These are phyloP conservation scores for Strobilomyces echinocephalus DNA, from an alignment of 768 basidiomycete species.

Conservation along the genomic window DNA sequence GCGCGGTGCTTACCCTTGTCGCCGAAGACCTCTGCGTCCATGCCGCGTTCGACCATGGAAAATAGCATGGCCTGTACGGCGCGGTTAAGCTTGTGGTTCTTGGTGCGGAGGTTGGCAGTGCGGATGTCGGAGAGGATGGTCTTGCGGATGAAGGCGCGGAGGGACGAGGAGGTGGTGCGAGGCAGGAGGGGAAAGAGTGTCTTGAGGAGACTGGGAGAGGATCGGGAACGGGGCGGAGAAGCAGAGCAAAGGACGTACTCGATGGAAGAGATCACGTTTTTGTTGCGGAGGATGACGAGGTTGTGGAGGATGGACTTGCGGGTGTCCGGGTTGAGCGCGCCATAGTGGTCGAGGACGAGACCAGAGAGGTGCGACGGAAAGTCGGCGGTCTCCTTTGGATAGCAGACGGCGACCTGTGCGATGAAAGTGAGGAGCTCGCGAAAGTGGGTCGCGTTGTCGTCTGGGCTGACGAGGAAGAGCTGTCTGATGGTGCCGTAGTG, in stretches of 20 bases:
- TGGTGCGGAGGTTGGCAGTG: slow-evolving; percentile 80
- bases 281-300: slow-evolving; percentile 89
- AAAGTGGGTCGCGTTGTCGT: slow-evolving; percentile 82
- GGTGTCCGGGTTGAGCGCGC: slow-evolving; percentile 70
- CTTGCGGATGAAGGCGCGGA: slow-evolving; percentile 83
- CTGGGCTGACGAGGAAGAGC: slow-evolving; percentile 77
- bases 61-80: slow-evolving; percentile 96
- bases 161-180: slow-evolving; percentile 80
- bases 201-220: slow-evolving; percentile 64
- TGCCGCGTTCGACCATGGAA: slow-evolving; percentile 90
- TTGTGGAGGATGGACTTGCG: slow-evolving; percentile 85
- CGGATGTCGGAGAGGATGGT: slow-evolving; percentile 93
- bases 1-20: slow-evolving; percentile 75
- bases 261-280: slow-evolving; percentile 86
- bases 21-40: slow-evolving; percentile 74
- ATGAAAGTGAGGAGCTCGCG: slow-evolving; percentile 88
- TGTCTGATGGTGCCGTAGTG: slow-evolving; percentile 86
- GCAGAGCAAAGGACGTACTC: slow-evolving; percentile 50
- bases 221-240: slow-evolving; percentile 3
- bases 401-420: slow-evolving; percentile 73
- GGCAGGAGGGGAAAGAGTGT: slow-evolving; percentile 93
- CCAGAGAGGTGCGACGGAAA: slow-evolving; percentile 78
- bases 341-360: slow-evolving; percentile 76
- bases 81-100: slow-evolving; percentile 94
- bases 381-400: slow-evolving; percentile 83